These are phyloP conservation scores for Prototheca wickerhamii DNA, from an alignment of 163 green algal genomes.

Conservation along the genomic window DNA sequence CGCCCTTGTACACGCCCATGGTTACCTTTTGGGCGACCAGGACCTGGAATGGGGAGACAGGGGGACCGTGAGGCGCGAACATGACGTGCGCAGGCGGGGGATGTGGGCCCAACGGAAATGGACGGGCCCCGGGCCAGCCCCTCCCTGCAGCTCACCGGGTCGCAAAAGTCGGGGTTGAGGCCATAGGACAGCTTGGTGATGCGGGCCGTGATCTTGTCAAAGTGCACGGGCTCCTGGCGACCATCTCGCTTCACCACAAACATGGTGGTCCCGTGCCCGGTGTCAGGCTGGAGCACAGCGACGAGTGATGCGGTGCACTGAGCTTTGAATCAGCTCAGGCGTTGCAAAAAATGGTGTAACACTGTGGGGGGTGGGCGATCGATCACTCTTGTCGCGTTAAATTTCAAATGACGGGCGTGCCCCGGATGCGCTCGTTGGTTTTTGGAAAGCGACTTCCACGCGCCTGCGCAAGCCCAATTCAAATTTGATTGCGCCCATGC, in stretches of 20 bases:
- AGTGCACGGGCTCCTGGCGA: conserved; percentile 80
- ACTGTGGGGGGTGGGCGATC: too few relatives aligned
- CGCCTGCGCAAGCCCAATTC: too few relatives aligned
- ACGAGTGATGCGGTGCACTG: too few relatives aligned
- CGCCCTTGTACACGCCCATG: conserved; percentile 90
- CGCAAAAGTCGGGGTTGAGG: conserved; percentile 92
- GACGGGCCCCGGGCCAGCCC: background rate
- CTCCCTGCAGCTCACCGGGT: conserved; percentile 59
- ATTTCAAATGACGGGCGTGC: too few relatives aligned
- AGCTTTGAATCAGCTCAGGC: too few relatives aligned
- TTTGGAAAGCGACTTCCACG: too few relatives aligned
- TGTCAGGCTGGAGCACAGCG: too few relatives aligned
- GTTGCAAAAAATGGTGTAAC: too few relatives aligned
- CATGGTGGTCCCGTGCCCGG: conserved; percentile 12
- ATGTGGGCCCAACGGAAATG: background rate
- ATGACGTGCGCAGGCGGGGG: too few relatives aligned
- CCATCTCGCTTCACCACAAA: conserved; percentile 96
- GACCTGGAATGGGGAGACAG: conserved; percentile 45
- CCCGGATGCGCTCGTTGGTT: too few relatives aligned
- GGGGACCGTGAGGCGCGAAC: background rate
- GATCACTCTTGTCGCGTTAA: too few relatives aligned
- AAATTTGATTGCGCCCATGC: too few relatives aligned
- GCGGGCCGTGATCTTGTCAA: conserved; percentile 98
- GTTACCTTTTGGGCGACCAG: conserved; percentile 95
- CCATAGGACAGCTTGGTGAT: conserved; percentile 97